Evolutionary conservation across 345 rosid genomes (phyloP), one percentile per base, ranked within the genome.

Genomic region (Eutrema japonicum): DNA sequence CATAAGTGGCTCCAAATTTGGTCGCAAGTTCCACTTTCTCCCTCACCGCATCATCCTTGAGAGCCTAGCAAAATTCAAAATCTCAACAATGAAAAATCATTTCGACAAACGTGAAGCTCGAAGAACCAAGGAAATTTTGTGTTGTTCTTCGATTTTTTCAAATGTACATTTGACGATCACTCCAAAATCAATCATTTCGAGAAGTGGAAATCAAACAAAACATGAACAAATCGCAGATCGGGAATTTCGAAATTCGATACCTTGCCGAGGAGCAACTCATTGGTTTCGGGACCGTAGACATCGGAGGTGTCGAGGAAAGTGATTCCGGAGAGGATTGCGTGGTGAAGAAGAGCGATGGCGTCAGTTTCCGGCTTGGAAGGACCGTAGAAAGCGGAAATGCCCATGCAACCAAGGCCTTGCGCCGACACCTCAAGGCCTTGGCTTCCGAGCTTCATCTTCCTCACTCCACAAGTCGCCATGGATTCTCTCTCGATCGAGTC

Each of bases 1-100:
- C 48, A 12, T 3, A 67, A 10, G 0, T 16, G 4, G 65, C 1
- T 0, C 83, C 90, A 37, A 86, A 88, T 51, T 88, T 86, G 30
- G 88, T 81, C 0, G 87, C 94, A 62, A 89, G 42, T 29, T 85
- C 80, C 30, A 81, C 87, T 33, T 50, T 86, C 33, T 78, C 81
- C 63, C 91, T 81, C 16, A 72, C 29, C 4, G 56, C 77, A 73
- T 6, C 48, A 5, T 45, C 82, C 53, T 86, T 83, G 18, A 89
- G 45, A 42, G 91, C 89, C 83, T 86, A 3, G 9, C 22, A 16
- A 10, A 5, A 22, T 6, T 2, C 13, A 12, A 48, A 45, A 45
- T 14, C 7, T 9, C 7, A 47, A 37, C 41, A 37, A 37, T 51
- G 35, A 32, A 5, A 41, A 32, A 32, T 5, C 35, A 32, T 32